A percentile compares a stretch with the other conserved stretches of the same genome.
These are phyloP conservation scores for Emmonsiellopsis sp. DNA, from an alignment of 2,329 filamentous ascomycete genomes.

Conservation along the genomic window DNA sequence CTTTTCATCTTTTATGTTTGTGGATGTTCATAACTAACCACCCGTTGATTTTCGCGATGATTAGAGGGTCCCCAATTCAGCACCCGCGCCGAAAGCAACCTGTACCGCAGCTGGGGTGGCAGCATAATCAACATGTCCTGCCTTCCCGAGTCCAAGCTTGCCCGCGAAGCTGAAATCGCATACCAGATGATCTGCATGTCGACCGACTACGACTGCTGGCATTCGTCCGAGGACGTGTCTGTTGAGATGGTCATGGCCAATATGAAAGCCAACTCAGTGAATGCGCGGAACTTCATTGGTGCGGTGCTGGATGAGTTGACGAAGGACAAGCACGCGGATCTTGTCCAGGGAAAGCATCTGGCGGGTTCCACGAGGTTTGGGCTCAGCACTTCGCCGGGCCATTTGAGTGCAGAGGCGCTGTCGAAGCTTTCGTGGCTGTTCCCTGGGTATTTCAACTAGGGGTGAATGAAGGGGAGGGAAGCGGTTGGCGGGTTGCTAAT, in stretches of 20 bases:
- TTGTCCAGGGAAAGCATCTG: slow-evolving; percentile 73
- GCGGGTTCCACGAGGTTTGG: slow-evolving; percentile 68
- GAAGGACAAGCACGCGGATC: slow-evolving; percentile 63
- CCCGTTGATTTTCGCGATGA: slow-evolving; percentile 3
- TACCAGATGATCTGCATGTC: slow-evolving; percentile 99
- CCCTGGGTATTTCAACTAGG: slow-evolving; percentile 59
- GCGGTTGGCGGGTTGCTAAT: too few relatives aligned
- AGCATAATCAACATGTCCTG: slow-evolving; percentile 98
- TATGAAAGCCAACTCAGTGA: slow-evolving; percentile 87
- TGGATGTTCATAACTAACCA: neutral
- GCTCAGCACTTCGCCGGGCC: slow-evolving; percentile 72
- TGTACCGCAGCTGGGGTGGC: slow-evolving; percentile 91
- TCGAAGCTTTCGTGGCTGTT: slow-evolving; percentile 81
- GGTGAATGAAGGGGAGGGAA: neutral
- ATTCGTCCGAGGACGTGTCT: slow-evolving; percentile 64
- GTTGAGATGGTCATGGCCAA: slow-evolving; percentile 96
- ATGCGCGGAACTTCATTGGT: slow-evolving; percentile 74
- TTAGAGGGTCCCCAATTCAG: slow-evolving; percentile 95
- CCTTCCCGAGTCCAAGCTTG: slow-evolving; percentile 90
- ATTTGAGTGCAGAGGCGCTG: slow-evolving; percentile 62
- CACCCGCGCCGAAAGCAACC: slow-evolving; percentile 86
- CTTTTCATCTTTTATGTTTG: neutral
- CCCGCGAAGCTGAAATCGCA: slow-evolving; percentile 87
- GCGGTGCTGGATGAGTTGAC: slow-evolving; percentile 80
- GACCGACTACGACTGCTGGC: slow-evolving; percentile 99